Percentiles rank a stretch among this genome's conserved stretches.
Conservation (phyloP, 2,329 filamentous ascomycete species). For the Aplosporella prunicola region DNA sequence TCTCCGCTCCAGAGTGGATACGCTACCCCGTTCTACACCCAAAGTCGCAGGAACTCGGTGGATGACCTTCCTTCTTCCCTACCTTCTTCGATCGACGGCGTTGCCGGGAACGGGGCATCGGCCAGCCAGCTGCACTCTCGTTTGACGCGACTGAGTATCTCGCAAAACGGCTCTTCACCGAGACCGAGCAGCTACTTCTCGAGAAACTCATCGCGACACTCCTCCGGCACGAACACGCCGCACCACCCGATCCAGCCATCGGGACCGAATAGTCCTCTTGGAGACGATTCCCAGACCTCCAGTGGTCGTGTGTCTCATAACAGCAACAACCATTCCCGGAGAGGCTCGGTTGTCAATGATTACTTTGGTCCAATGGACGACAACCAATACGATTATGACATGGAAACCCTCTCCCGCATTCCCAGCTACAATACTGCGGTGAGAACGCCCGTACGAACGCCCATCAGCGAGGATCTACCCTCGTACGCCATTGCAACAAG, state of each 20-base stretch:
- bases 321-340: constrained; percentile 5
- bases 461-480: constrained; percentile 33
- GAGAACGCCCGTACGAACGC: constrained; percentile 34
- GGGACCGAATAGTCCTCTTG: constrained; percentile 6
- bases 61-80: constrained; percentile 68
- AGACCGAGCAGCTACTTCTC: constrained; percentile 8
- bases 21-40: constrained; percentile 68
- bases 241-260: constrained; percentile 13
- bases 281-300: constrained; percentile 6
- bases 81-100: constrained; percentile 35
- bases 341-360: constrained; percentile 2
- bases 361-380: constrained; percentile 13
- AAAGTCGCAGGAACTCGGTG: constrained; percentile 61
- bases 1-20: constrained; percentile 34
- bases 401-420: constrained; percentile 38
- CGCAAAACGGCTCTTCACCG: constrained; percentile 25
- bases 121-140: constrained; percentile 62
- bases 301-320: constrained; percentile 15
- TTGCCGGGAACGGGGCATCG: constrained; percentile 37
- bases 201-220: constrained; percentile 16
- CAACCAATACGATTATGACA: constrained; percentile 29
- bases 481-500: constrained; percentile 38
- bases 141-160: constrained; percentile 41
- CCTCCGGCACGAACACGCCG: constrained; percentile 27
- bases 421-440: constrained; percentile 44